Percentiles rank a stretch among this genome's conserved stretches.
These are phyloP conservation scores for Dioscorea cayenensis DNA, from an alignment of 116 monocot species.

Conservation along the genomic window DNA sequence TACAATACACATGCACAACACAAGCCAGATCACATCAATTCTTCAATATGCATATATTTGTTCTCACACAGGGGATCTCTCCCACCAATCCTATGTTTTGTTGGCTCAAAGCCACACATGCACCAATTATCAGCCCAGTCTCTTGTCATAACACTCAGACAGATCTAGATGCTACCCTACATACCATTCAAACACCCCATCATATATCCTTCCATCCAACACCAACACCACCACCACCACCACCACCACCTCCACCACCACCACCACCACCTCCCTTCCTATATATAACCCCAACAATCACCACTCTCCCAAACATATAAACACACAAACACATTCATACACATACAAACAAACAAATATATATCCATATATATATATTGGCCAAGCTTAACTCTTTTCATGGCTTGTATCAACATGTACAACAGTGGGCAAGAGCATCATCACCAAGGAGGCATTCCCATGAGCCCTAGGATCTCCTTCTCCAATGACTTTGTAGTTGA, in stretches of 20 bases:
- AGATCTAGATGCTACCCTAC: too few species aligned
- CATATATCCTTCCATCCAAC: too few species aligned
- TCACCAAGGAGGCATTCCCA: slow-evolving; percentile 17
- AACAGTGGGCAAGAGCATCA: slow-evolving; percentile 23
- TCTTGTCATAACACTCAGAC: too few species aligned
- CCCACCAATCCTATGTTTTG: too few species aligned
- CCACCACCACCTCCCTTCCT: background rate
- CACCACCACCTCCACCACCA: background rate
- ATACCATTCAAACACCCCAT: too few species aligned
- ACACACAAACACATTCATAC: background rate
- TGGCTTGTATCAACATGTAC: slow-evolving; percentile 66
- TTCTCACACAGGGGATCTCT: too few species aligned
- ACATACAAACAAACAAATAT: background rate
- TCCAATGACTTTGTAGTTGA: slow-evolving; percentile 38
- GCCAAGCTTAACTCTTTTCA: background rate
- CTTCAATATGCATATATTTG: too few species aligned
- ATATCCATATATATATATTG: background rate
- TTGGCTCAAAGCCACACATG: too few species aligned
- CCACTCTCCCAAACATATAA: background rate
- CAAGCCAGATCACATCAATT: too few species aligned
- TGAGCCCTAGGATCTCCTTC: slow-evolving; percentile 62
- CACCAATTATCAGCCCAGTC: too few species aligned
- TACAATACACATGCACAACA: too few species aligned
- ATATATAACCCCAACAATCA: background rate
- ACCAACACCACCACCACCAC: background rate